Conservation (phyloP, 2,329 filamentous ascomycete genomes). For the Sporothrix pseudoabietina region DNA sequence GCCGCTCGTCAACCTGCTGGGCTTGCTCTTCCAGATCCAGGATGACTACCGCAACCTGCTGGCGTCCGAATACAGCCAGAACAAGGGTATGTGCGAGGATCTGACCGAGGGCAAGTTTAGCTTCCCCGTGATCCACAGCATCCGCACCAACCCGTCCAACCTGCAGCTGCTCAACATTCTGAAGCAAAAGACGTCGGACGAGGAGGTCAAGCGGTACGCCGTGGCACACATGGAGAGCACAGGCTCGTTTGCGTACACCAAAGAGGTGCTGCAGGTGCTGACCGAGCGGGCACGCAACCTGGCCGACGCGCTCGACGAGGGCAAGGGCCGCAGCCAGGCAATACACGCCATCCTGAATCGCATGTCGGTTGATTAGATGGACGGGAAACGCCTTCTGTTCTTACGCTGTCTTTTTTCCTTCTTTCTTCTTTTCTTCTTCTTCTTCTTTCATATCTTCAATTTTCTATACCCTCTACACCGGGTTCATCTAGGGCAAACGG, state of each 20-base stretch:
- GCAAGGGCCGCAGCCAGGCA: slow-evolving; percentile 56
- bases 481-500: slow-evolving; percentile 8
- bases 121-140: slow-evolving; percentile 92
- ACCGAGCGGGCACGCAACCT: slow-evolving; percentile 64
- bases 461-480: not conserved
- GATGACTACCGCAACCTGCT: slow-evolving; percentile 93
- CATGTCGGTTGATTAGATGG: slow-evolving; percentile 50
- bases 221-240: slow-evolving; percentile 88
- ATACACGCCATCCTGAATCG: slow-evolving; percentile 70
- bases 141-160: slow-evolving; percentile 72
- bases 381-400: not conserved
- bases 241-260: slow-evolving; percentile 86
- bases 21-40: slow-evolving; percentile 85
- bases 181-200: slow-evolving; percentile 82
- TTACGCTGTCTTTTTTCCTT: not conserved
- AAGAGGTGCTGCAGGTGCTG: slow-evolving; percentile 65
- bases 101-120: slow-evolving; percentile 96
- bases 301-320: slow-evolving; percentile 66
- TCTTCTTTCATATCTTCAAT: not conserved
- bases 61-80: slow-evolving; percentile 72
- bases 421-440: not conserved
- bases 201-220: slow-evolving; percentile 88
- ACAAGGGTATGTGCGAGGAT: slow-evolving; percentile 95
- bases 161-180: slow-evolving; percentile 88
- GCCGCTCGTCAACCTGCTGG: slow-evolving; percentile 81